Evolutionary conservation across 208 protist genomes (phyloP), one percentile per base, ranked within the genome.

Genomic region (Leishmania tropica): DNA sequence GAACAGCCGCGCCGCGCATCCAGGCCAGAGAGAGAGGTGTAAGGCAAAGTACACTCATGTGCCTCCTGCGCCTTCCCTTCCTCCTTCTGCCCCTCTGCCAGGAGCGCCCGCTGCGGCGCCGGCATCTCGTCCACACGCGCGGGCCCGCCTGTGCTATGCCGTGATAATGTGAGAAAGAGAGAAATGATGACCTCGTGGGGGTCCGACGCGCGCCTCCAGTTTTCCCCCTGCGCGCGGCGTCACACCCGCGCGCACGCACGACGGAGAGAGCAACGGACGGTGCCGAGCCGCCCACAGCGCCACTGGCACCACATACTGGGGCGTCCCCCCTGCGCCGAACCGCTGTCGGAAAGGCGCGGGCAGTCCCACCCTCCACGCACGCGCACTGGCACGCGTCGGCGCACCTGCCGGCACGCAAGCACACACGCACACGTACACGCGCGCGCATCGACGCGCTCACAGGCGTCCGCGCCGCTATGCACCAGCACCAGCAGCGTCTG

Each of bases 181-280:
- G 80, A 83, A 79, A 56, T 83, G 80, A 83, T 83, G 80, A 83
- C 21, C 68, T n/a, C 60, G 74, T 83, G 80, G 74, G 79, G 45
- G 73, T 76, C 58, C 74, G 64, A 78, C 54, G 54, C 56, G 48
- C 51, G 51, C 72, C 72, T 76, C 51, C n/a, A 37, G 80, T 70
- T 31, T 78, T 64, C 42, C 53, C 47, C 73, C 54, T 75, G 79
- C 75, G 79, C n/a, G 56, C 60, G 79, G 79, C 70, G 79, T 82
- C 79, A 82, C 79, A 71, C 58, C 79, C 79, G 79, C 60, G 79
- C 73, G 64, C 79, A 64, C 72, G 72, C 70, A 51, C 51, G 72
- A 48, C 65, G 77, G 47, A 28, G 28, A 58, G 21, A 56, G 40
- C 70, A 75, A 60, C 72, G 70, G 79, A 83, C 79, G 79, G 79